Conservation (phyloP, 2,329 filamentous ascomycete genomes). For the Drechslera avenae region DNA sequence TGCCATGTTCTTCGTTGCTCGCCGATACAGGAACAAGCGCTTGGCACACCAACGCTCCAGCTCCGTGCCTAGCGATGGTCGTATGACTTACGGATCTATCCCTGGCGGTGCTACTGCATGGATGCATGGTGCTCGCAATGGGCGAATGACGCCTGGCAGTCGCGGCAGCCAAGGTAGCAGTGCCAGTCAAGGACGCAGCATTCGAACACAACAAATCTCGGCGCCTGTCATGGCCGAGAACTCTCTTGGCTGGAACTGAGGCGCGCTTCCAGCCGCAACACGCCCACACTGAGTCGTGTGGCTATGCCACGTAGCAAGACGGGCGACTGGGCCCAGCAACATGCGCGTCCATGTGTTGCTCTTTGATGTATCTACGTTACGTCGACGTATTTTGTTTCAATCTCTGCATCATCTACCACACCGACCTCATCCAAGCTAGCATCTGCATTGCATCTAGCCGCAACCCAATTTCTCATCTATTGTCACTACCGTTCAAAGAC, state of each 20-base stretch:
- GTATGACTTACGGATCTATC: slow-evolving; percentile 47
- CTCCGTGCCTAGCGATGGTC: slow-evolving; percentile 75
- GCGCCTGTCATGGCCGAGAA: slow-evolving; percentile 92
- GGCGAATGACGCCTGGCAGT: slow-evolving; percentile 49
- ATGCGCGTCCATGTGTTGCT: slow-evolving; percentile 4
- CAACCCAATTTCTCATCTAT: slow-evolving; percentile 20
- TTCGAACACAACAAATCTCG: slow-evolving; percentile 76
- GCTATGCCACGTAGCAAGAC: slow-evolving; percentile 38
- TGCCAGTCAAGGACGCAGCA: slow-evolving; percentile 69
- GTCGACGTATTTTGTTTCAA: slow-evolving; percentile 6
- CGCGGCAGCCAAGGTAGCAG: slow-evolving; percentile 46
- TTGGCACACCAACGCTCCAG: slow-evolving; percentile 76
- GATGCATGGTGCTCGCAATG: slow-evolving; percentile 52
- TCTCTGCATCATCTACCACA: slow-evolving; percentile 6
- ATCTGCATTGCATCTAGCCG: slow-evolving; percentile 21
- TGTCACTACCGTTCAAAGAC: slow-evolving; percentile 42
- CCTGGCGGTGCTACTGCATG: slow-evolving; percentile 55
- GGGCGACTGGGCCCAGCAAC: slow-evolving; percentile 11
- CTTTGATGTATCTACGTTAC: slow-evolving; percentile 29
- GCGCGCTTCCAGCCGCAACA: neutral
- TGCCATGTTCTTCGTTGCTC: slow-evolving; percentile 91
- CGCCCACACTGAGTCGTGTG: slow-evolving; percentile 25
- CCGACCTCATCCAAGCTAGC: slow-evolving; percentile 25
- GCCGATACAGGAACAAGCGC: slow-evolving; percentile 86
- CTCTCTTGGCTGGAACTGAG: slow-evolving; percentile 92